These are phyloP conservation scores for Bruguiera hainesii DNA, from an alignment of 441 rosid genomes.

Conservation along the genomic window DNA sequence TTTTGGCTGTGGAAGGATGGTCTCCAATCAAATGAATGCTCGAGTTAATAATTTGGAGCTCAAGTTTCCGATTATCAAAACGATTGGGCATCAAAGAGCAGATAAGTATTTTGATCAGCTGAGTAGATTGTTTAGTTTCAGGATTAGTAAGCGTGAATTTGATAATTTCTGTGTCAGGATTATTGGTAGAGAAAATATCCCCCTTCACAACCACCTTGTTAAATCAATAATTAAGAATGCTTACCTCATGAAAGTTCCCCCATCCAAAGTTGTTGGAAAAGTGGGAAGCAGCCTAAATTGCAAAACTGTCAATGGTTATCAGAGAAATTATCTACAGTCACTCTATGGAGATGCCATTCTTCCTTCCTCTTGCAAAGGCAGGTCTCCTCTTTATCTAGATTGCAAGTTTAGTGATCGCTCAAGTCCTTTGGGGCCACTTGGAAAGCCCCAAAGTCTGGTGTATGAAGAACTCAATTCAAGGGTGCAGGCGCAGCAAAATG, in stretches of 20 bases:
- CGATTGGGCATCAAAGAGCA: slow-evolving; percentile 68
- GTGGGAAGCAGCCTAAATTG: slow-evolving; percentile 30
- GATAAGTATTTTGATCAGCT: slow-evolving; percentile 70
- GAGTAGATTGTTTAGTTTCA: slow-evolving; percentile 48
- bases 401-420: slow-evolving; percentile 66
- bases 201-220: slow-evolving; percentile 68
- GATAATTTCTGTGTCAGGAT: slow-evolving; percentile 53
- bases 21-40: slow-evolving; percentile 26
- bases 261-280: slow-evolving; percentile 29
- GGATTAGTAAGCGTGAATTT: slow-evolving; percentile 59
- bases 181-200: slow-evolving; percentile 61
- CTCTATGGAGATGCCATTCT: slow-evolving; percentile 55
- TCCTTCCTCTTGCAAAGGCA: slow-evolving; percentile 61
- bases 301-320: slow-evolving; percentile 33
- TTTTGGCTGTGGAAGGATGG: slow-evolving; percentile 30
- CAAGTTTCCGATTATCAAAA: slow-evolving; percentile 43
- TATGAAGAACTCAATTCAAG: slow-evolving; percentile 50
- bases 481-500: slow-evolving; percentile 54
- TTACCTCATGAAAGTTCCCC: slow-evolving; percentile 48
- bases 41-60: slow-evolving; percentile 55
- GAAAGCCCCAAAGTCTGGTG: slow-evolving; percentile 65
- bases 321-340: slow-evolving; percentile 36
- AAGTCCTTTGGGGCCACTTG: slow-evolving; percentile 78
- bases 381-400: slow-evolving; percentile 47
- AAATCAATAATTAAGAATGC: slow-evolving; percentile 68